phyloP scores from a whole-genome alignment of 257 asterid species.

The Lycium barbarum region DNA sequence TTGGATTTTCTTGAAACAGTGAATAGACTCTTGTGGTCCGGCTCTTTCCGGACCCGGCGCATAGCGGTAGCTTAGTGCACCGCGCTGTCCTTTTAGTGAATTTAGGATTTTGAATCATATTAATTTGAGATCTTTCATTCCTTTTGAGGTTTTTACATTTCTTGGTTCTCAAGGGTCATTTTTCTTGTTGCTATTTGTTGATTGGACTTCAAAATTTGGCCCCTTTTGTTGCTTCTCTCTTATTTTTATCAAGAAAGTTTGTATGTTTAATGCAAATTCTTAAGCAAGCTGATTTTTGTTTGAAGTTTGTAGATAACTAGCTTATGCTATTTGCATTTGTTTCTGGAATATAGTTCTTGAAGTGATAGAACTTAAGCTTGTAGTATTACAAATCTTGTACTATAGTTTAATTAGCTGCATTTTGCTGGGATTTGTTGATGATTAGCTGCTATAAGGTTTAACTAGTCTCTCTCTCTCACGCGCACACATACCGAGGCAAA shows the following conservation, averaged over 20 bases:
- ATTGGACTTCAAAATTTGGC: not conserved
- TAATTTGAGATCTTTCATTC: not conserved
- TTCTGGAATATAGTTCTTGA: not conserved
- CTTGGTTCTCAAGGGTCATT: not conserved
- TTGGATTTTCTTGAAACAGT: not conserved
- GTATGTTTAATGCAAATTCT: not conserved
- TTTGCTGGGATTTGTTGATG: slow-evolving; percentile 22
- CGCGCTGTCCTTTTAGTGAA: not conserved
- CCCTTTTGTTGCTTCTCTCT: not conserved
- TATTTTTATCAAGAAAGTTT: slow-evolving; percentile 12
- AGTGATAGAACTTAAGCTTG: not conserved
- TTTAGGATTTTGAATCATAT: slow-evolving; percentile 5
- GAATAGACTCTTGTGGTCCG: too few relatives aligned
- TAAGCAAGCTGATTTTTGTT: not conserved
- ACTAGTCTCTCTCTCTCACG: not conserved
- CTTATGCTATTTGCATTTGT: not conserved
- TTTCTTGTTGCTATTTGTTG: not conserved
- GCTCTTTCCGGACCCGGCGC: too few relatives aligned
- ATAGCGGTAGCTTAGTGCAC: too few relatives aligned
- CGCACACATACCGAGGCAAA: not conserved
- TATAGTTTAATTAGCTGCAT: slow-evolving; percentile 2
- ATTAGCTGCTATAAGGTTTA: not conserved
- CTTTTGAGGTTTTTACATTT: slow-evolving; percentile 18
- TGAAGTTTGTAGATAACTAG: slow-evolving; percentile 1
- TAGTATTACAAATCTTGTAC: too few relatives aligned